Evolutionary conservation across 805 yeast genomes (phyloP).

Genomic region (Candida palmyrensis): DNA sequence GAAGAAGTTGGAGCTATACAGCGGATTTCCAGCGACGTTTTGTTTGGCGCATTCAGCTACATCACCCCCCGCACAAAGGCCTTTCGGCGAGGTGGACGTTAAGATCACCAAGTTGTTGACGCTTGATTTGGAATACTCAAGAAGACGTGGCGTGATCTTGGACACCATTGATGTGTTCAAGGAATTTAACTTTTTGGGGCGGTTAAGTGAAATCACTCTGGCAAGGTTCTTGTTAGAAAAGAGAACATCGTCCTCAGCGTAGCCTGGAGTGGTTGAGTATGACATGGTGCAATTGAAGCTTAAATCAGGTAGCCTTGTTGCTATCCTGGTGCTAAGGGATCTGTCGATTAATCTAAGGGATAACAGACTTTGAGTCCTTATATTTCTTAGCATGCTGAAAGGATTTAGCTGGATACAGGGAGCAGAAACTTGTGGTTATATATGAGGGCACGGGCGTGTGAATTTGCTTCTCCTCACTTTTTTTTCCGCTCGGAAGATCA

Average conservation of each 20-base stretch:
- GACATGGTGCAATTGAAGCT: slow-evolving; percentile 4
- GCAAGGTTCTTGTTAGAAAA: slow-evolving; percentile 60
- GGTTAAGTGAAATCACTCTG: slow-evolving; percentile 69
- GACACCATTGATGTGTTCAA: slow-evolving; percentile 71
- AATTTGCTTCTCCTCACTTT: slow-evolving; percentile 1
- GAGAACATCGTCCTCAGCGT: slow-evolving; percentile 50
- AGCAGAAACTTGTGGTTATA: too few relatives aligned
- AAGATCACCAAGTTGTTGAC: slow-evolving; percentile 62
- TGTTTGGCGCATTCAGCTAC: slow-evolving; percentile 72
- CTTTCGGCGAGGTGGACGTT: slow-evolving; percentile 58
- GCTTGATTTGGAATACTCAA: slow-evolving; percentile 70
- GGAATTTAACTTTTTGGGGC: slow-evolving; percentile 82
- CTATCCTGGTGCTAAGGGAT: too few relatives aligned
- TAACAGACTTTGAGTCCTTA: neutral
- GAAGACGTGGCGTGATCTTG: slow-evolving; percentile 64
- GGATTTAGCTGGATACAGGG: too few relatives aligned
- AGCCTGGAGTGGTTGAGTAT: slow-evolving; percentile 1
- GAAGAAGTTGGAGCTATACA: slow-evolving; percentile 61
- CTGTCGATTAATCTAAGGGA: too few relatives aligned
- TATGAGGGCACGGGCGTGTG: too few relatives aligned
- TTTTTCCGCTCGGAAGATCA: neutral
- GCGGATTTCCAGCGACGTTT: slow-evolving; percentile 44
- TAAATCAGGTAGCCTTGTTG: slow-evolving; percentile 5
- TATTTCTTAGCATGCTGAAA: slow-evolving; percentile 4
- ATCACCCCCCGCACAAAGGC: slow-evolving; percentile 97